A percentile compares a stretch with the other conserved stretches of the same genome.
These are phyloP conservation scores for Lotus japonicus DNA, from an alignment of 306 rosid species.

Conservation along the genomic window DNA sequence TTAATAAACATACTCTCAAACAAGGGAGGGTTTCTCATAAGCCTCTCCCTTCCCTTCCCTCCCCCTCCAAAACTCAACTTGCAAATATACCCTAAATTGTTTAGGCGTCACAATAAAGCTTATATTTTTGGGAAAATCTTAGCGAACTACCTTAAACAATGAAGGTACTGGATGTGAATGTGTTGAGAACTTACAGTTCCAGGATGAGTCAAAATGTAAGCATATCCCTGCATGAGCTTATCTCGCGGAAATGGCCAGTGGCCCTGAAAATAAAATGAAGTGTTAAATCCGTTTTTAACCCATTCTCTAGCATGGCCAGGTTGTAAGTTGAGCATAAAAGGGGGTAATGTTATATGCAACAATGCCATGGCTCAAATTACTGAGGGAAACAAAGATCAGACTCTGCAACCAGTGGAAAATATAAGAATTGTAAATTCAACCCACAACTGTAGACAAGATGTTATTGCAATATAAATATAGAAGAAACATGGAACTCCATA, in stretches of 20 bases:
- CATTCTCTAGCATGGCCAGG: constrained; percentile 6
- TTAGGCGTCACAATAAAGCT: not conserved
- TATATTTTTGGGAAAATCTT: not conserved
- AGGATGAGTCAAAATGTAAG: constrained; percentile 78
- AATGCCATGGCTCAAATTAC: not conserved
- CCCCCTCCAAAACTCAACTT: too few relatives aligned
- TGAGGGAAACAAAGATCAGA: not conserved
- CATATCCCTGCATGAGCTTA: constrained; percentile 75
- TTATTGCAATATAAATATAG: not conserved
- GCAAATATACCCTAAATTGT: too few relatives aligned
- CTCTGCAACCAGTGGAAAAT: not conserved
- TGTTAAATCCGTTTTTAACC: constrained; percentile 12
- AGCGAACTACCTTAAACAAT: not conserved
- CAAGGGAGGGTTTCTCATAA: too few relatives aligned
- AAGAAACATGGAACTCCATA: not conserved
- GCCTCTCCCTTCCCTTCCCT: too few relatives aligned
- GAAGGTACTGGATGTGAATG: constrained; percentile 1
- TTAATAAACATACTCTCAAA: too few relatives aligned
- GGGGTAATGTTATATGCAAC: not conserved
- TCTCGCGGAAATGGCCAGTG: constrained; percentile 86
- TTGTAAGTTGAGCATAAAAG: constrained; percentile 7
- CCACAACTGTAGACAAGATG: not conserved
- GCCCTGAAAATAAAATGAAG: constrained; percentile 46
- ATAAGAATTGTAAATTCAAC: not conserved
- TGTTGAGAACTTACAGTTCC: constrained; percentile 54